phyloP scores from a whole-genome alignment of 2,329 filamentous ascomycete species.

The Elsinoe fawcettii region DNA sequence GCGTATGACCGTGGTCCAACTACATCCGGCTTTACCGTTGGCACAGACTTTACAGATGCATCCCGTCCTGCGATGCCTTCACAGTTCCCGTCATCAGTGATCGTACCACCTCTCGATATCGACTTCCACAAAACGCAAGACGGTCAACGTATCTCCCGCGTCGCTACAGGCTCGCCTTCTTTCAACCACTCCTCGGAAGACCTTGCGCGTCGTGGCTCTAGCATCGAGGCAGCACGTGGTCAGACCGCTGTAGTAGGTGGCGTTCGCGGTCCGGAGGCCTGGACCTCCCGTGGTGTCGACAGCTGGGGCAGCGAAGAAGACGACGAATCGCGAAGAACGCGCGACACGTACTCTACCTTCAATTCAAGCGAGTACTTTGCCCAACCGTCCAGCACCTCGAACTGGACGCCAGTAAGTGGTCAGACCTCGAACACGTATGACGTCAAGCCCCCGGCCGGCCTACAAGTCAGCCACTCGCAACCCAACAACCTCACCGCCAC shows the following conservation, averaged over 20 bases:
- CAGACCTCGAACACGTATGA: conserved; percentile 8
- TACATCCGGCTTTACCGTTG: conserved; percentile 41
- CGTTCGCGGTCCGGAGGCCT: conserved; percentile 18
- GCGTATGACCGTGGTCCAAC: conserved; percentile 32
- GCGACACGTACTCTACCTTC: conserved; percentile 17
- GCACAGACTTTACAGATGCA: conserved; percentile 34
- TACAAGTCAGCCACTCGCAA: conserved; percentile 14
- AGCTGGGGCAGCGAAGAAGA: conserved; percentile 27
- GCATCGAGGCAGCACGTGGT: conserved; percentile 25
- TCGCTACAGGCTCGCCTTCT: conserved; percentile 62
- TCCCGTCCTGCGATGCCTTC: conserved; percentile 38
- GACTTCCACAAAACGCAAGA: conserved; percentile 43
- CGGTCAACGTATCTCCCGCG: conserved; percentile 56
- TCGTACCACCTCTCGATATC: conserved; percentile 61
- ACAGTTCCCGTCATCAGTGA: conserved; percentile 49
- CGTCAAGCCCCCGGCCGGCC: conserved; percentile 6
- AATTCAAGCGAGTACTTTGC: conserved; percentile 16
- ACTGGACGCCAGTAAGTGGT: conserved; percentile 29
- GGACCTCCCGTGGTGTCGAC: conserved; percentile 21
- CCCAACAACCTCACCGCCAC: conserved; percentile 37
- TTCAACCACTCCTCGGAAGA: conserved; percentile 51
- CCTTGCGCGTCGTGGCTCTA: conserved; percentile 27
- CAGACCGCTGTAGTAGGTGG: conserved; percentile 27
- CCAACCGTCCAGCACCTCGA: conserved; percentile 24
- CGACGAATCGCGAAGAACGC: conserved; percentile 25